Percentiles rank a stretch among this genome's conserved stretches.
Conservation (phyloP, 257 asterid species). For the Solanum ossicruentum region DNA sequence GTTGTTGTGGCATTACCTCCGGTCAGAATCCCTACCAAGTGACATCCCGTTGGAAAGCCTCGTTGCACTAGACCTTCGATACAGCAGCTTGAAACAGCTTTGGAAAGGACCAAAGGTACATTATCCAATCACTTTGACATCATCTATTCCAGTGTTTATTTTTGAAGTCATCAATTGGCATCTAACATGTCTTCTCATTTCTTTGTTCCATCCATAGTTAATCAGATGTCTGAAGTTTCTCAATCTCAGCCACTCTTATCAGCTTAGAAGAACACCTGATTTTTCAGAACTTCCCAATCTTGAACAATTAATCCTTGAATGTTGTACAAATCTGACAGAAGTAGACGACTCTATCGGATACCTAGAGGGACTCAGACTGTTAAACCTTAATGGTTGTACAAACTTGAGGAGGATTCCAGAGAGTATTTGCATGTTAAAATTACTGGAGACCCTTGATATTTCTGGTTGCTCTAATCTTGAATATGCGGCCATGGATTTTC, state of each 20-base stretch:
- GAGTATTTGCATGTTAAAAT: neutral
- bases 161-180: neutral
- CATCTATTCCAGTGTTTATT: neutral
- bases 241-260: neutral
- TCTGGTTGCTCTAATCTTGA: slow-evolving; percentile 1
- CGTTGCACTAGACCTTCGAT: neutral
- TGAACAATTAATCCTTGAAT: neutral
- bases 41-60: neutral
- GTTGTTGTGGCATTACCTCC: neutral
- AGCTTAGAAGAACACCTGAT: neutral
- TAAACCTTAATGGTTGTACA: neutral
- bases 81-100: slow-evolving; percentile 4
- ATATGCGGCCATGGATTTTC: neutral
- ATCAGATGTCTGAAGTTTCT: neutral
- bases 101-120: slow-evolving; percentile 12
- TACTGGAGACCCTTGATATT: neutral
- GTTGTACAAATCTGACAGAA: neutral
- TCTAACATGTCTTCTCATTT: neutral
- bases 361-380: neutral
- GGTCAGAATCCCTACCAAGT: neutral
- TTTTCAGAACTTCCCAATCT: neutral
- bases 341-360: neutral
- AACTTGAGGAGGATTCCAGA: neutral
- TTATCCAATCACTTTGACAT: neutral
- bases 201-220: neutral